phyloP scores from a whole-genome alignment of 1,139 yeast genomes.

The Pichia sp. region DNA sequence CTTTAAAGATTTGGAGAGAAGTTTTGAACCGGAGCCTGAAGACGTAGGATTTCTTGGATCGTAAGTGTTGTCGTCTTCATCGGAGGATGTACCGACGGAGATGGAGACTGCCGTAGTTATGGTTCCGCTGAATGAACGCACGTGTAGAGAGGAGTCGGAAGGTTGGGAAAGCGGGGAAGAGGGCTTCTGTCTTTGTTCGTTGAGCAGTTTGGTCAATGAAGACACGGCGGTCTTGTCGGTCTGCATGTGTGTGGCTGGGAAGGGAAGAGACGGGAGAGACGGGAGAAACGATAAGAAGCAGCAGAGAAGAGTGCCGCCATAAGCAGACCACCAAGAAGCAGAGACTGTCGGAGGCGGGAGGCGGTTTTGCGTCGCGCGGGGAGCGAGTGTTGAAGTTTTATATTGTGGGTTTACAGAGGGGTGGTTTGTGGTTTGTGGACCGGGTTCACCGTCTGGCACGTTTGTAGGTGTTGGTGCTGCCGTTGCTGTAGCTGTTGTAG shows the following conservation, averaged over 20 bases:
- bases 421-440: no score
- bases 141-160: conserved; percentile 12
- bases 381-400: no score
- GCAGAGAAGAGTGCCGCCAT: no score
- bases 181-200: conserved; percentile 23
- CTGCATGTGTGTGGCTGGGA: not conserved
- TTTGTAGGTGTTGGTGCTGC: not conserved
- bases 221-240: conserved; percentile 19
- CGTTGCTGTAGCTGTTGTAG: not conserved
- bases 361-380: no score
- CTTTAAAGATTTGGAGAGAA: not conserved
- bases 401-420: no score
- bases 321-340: no score
- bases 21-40: not conserved
- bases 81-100: conserved; percentile 29
- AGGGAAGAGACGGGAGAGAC: no score
- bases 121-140: conserved; percentile 22
- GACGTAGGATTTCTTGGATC: conserved; percentile 16
- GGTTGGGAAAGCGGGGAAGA: conserved; percentile 16
- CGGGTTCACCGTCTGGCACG: conserved; percentile 2
- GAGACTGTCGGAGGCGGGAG: no score
- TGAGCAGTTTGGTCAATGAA: conserved; percentile 30
- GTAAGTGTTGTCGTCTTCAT: conserved; percentile 17
- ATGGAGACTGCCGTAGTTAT: conserved; percentile 30
- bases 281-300: not conserved